These are phyloP conservation scores for Linnemannia schmuckeri DNA, from an alignment of 192 early-diverging fungal genomes.

Conservation along the genomic window DNA sequence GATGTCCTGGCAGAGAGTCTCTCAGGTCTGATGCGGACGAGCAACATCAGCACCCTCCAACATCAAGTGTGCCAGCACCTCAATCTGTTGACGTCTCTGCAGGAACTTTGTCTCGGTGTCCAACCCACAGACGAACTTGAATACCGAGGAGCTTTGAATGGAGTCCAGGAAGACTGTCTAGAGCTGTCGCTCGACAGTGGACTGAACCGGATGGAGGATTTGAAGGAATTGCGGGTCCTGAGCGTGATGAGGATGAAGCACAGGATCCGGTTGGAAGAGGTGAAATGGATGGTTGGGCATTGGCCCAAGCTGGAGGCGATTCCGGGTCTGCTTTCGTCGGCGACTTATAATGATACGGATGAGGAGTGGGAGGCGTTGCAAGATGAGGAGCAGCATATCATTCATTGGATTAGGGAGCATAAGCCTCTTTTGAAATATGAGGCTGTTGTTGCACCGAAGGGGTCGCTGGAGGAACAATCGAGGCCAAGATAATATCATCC, in stretches of 20 bases:
- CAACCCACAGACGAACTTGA: background rate
- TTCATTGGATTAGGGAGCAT: background rate
- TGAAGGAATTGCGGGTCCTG: slow-evolving; percentile 4
- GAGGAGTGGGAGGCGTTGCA: background rate
- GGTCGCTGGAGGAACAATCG: background rate
- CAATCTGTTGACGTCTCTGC: background rate
- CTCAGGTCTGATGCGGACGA: background rate
- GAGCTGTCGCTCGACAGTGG: background rate
- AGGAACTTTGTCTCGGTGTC: background rate
- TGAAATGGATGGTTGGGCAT: slow-evolving; percentile 6
- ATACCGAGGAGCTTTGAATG: background rate
- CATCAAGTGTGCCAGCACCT: background rate
- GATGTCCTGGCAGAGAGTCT: background rate
- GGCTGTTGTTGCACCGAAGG: background rate
- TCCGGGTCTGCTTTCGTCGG: background rate
- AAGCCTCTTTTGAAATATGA: background rate
- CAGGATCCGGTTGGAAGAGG: slow-evolving; percentile 7
- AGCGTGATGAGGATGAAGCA: slow-evolving; percentile 9
- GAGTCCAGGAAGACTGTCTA: slow-evolving; percentile 11
- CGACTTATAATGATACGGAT: background rate
- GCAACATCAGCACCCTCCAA: background rate
- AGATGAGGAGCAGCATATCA: background rate
- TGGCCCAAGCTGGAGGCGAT: slow-evolving; percentile 10
- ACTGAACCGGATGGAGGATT: background rate
- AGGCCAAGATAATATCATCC: too few species aligned